A percentile compares a stretch with the other conserved stretches of the same genome.
phyloP scores from a whole-genome alignment of 179 eudicot genomes.

The Kewa caespitosa region DNA sequence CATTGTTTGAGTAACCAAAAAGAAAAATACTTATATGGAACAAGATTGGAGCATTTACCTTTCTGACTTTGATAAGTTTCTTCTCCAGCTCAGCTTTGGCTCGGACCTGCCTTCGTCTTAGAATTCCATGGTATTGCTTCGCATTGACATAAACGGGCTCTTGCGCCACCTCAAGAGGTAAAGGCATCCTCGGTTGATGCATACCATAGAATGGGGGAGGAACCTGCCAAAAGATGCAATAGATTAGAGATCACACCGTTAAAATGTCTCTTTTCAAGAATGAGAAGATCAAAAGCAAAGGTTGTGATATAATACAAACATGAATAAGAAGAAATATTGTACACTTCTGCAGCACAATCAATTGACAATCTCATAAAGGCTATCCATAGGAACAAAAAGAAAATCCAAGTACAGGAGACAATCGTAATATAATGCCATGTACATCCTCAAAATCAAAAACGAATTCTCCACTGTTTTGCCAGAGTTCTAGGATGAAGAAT shows the following conservation, averaged over 20 bases:
- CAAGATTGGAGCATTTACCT: slow-evolving; percentile 33
- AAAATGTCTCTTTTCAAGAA: neutral
- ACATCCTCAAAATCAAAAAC: neutral
- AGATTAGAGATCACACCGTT: neutral
- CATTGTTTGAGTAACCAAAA: neutral
- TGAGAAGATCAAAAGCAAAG: neutral
- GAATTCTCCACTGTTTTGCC: neutral
- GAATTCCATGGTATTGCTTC: slow-evolving; percentile 69
- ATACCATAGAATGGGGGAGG: slow-evolving; percentile 59
- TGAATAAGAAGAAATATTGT: neutral
- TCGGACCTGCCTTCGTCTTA: slow-evolving; percentile 68
- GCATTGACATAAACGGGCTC: slow-evolving; percentile 88
- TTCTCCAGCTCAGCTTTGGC: slow-evolving; percentile 80
- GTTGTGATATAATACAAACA: neutral
- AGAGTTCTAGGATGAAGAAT: neutral
- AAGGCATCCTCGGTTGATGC: slow-evolving; percentile 68
- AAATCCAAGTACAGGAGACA: neutral
- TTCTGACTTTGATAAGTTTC: slow-evolving; percentile 67
- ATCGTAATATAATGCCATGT: too few relatives aligned
- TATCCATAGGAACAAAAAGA: neutral
- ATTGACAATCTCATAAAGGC: too few relatives aligned
- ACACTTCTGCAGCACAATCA: too few relatives aligned
- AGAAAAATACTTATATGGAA: neutral
- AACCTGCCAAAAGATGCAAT: slow-evolving; percentile 34
- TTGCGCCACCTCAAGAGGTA: slow-evolving; percentile 67